Evolutionary conservation across 2,329 filamentous ascomycete genomes (phyloP), one percentile per base, ranked within the genome.

Genomic region (Fusarium fracticaudum): DNA sequence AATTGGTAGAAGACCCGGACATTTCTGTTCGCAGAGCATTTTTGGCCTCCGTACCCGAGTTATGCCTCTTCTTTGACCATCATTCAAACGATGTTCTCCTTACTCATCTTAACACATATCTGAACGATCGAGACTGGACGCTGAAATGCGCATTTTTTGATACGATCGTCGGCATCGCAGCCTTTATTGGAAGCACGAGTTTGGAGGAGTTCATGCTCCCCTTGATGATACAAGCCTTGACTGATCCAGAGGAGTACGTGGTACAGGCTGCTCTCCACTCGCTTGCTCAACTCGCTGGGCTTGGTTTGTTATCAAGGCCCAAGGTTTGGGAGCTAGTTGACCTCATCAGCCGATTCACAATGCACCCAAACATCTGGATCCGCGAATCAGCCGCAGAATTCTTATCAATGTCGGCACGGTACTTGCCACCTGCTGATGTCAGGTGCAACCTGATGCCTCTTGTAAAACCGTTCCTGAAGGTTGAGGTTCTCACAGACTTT

Each of bases 131-230:
- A 47, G 95, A 99, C 80, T 99, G 96, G 96, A 94, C 94, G 81
- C 85, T 99, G 38, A 98, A 98, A 81, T 98, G 95, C 78, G 95
- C 96, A 6, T 98, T 98, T 80, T 98, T 99, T 78, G 95, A 98
- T 79, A 94, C 95, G 0, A 94, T 98, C 33, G 94, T 98, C 22
- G 96, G 95, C 8, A 95, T 99, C 73, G 94, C 95, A 8, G 91
- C 94, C 3, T 98, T 98, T 76, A 90, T 98, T 40, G 96, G 96
- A 35, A 95, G 93, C 68, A 93, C 92, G 40, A 97, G 92, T 75
- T 85, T 99, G 38, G 96, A 99, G 82, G 95, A 97, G 76, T 99
- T 98, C 77, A 97, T 98, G 73, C 84, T 99, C 33, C 96, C 97
- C 2, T 86, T 99, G 20, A 98, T 99, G 94, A 89, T 98, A 7